phyloP scores from a whole-genome alignment of 1,284 basidiomycete species.

The Ganoderma lingzhi region DNA sequence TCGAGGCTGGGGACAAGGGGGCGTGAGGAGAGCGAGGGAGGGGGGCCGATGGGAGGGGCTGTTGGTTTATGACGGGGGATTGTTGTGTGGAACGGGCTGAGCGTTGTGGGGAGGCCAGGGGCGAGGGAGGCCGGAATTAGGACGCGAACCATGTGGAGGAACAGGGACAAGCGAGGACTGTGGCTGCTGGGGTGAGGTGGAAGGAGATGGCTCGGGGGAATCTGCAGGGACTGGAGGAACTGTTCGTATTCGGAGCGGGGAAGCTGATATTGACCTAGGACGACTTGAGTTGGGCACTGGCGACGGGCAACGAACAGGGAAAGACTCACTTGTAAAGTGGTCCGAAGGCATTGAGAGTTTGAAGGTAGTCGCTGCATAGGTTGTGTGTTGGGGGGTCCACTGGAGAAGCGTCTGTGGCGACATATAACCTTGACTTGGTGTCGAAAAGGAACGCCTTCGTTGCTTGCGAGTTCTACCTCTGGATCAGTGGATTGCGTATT shows the following conservation, averaged over 20 bases:
- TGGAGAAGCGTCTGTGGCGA: conserved; percentile 93
- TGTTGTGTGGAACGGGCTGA: conserved; percentile 13
- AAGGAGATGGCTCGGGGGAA: conserved; percentile 23
- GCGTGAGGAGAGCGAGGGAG: conserved; percentile 12
- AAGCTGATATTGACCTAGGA: conserved; percentile 41
- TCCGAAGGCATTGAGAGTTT: conserved; percentile 88
- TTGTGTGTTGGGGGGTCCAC: conserved; percentile 91
- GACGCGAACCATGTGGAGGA: neutral
- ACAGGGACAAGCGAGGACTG: conserved; percentile 18
- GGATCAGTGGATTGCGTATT: neutral
- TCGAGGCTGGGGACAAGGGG: neutral
- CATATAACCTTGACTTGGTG: conserved; percentile 83
- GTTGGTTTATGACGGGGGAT: conserved; percentile 9
- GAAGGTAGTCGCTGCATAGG: conserved; percentile 91
- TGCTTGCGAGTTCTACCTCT: conserved; percentile 81
- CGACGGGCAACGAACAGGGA: too few species aligned
- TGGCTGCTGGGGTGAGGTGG: conserved; percentile 25
- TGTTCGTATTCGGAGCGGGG: conserved; percentile 33
- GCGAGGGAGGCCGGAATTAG: conserved; percentile 23
- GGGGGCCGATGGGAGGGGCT: conserved; percentile 16
- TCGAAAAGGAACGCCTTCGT: conserved; percentile 96
- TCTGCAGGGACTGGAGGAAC: conserved; percentile 13
- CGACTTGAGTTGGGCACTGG: neutral
- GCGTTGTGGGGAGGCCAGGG: conserved; percentile 15
- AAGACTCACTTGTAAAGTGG: conserved; percentile 78